Evolutionary conservation across 805 yeast genomes (phyloP).

Genomic region (Hanseniaspora meyeri): DNA sequence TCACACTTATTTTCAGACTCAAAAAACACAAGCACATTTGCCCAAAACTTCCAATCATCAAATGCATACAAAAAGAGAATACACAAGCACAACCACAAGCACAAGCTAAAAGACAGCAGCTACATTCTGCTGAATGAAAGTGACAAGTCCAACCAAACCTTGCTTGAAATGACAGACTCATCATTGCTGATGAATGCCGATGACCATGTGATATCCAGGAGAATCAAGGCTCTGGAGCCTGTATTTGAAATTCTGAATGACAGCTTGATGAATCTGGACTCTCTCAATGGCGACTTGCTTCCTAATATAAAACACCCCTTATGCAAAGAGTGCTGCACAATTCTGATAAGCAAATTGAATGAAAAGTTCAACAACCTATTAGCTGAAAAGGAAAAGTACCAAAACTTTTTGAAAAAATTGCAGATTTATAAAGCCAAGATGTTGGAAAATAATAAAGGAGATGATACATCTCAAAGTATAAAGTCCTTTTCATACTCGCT

Average conservation of each 20-base stretch:
- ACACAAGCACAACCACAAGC: background rate
- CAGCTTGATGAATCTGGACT: background rate
- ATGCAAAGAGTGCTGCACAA: conserved; percentile 71
- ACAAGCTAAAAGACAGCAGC: background rate
- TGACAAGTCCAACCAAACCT: background rate
- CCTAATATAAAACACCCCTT: conserved; percentile 77
- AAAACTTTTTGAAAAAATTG: conserved; percentile 58
- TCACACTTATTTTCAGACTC: background rate
- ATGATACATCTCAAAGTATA: conserved; percentile 30
- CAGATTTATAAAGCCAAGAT: conserved; percentile 42
- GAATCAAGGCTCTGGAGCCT: conserved; percentile 43
- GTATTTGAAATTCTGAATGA: conserved; percentile 58
- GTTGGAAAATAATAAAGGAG: conserved; percentile 16
- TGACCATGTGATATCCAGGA: conserved; percentile 26
- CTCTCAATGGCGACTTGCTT: conserved; percentile 29
- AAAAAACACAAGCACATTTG: background rate
- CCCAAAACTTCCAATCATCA: background rate
- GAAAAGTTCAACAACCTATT: conserved; percentile 58
- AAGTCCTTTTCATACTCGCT: conserved; percentile 38
- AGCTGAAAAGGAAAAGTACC: conserved; percentile 66
- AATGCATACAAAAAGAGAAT: background rate
- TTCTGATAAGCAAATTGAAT: conserved; percentile 52
- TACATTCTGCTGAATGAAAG: background rate
- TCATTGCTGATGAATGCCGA: background rate
- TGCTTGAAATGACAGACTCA: background rate